Evolutionary conservation across 352 stramenopile genomes (phyloP), one percentile per base, ranked within the genome.

Genomic region (Nothophytophthora sp.): DNA sequence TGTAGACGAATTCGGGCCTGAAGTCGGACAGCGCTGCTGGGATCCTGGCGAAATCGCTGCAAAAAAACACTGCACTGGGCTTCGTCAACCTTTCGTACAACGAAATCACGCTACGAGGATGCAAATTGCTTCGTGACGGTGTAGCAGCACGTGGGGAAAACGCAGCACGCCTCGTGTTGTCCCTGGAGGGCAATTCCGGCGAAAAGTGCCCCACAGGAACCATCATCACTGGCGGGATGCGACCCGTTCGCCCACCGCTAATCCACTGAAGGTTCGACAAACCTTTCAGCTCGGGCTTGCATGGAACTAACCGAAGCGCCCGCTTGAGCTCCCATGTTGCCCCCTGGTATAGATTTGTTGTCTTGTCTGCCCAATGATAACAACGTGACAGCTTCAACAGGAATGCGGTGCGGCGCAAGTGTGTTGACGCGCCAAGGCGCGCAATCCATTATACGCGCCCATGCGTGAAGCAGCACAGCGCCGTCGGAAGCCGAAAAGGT

Each of bases 31-130:
- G 58, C 25, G 76, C 78, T 10, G 77, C 79, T 13, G 48, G 19
- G 2, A 72, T 83, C 16, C 41, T 92, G 24, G 71, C 74, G 4
- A 73, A 72, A 29, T 64, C 70, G 11, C 27, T 92, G 1, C 62
- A 67, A 18, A 28, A 67, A 39, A 83, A 89, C 36, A 41, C 28
- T 1, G 49, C 63, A 35, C 63, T 92, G 27, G 59, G 40, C 5
- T 66, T 72, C 27, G 43, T 90, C 37, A 76, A 92, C 53, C 57
- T 89, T 15, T 72, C 73, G 16, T 89, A 92, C 75, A 92, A 92
- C 45, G 76, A 84, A 49, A 81, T 92, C 58, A 92, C 81, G 2
- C 52, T 92, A 20, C 78, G 77, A 9, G 79, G 81, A 2, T 90
- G 78, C 57, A 92, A 92, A 38, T 29, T 81, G 22, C 68, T 92